phyloP scores from a whole-genome alignment of 305 asterid genomes.

The Ilex paraguariensis region DNA sequence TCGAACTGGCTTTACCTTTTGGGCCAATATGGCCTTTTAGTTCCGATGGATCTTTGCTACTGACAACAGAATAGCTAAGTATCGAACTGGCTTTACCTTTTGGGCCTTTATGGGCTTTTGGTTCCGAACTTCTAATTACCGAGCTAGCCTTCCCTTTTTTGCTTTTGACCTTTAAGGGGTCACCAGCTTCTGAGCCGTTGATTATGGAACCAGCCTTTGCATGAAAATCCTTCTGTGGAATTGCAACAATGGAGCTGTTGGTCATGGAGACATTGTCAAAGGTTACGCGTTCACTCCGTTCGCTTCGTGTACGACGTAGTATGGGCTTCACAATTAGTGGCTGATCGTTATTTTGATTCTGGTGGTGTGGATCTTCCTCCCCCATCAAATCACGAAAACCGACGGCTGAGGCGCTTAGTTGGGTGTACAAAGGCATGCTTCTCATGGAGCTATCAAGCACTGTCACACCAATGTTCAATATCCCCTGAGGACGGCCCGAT shows the following conservation, averaged over 20 bases:
- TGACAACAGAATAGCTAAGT: too few species aligned
- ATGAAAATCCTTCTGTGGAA: constrained; percentile 20
- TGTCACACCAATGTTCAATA: background rate
- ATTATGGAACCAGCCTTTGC: constrained; percentile 22
- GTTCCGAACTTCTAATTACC: constrained; percentile 61
- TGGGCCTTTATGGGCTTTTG: constrained; percentile 25
- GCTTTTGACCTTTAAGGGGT: background rate
- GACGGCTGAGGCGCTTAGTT: constrained; percentile 22
- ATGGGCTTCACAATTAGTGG: constrained; percentile 21
- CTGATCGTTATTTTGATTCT: background rate
- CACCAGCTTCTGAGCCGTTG: constrained; percentile 25
- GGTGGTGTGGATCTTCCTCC: constrained; percentile 29
- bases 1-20: background rate
- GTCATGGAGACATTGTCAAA: constrained; percentile 35
- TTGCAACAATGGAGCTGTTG: constrained; percentile 34
- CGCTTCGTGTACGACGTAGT: constrained; percentile 35
- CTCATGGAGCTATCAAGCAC: too few species aligned
- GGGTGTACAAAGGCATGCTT: background rate
- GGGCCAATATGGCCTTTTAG: constrained; percentile 2
- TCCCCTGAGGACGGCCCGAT: background rate
- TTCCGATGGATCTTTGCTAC: too few species aligned
- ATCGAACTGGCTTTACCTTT: background rate
- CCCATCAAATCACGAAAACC: constrained; percentile 21
- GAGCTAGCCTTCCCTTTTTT: constrained; percentile 74
- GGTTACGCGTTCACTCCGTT: constrained; percentile 22